Base-by-base conservation (phyloP, 1,139 yeast genomes). In the Williopsis jadinii region DNA sequence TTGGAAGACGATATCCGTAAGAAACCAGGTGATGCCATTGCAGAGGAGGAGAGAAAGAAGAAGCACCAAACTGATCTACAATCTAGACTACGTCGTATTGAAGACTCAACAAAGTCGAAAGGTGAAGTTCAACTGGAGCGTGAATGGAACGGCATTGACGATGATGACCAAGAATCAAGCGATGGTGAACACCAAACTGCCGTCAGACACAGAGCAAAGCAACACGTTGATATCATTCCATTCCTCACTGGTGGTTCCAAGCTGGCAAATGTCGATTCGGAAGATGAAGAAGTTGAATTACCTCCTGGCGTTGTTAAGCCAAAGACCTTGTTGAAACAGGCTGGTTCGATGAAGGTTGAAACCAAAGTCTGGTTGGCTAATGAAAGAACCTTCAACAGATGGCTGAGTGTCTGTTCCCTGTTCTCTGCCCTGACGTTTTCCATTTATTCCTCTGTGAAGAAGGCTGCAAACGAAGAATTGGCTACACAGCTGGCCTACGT, bases 361-460 rank as follows among this genome's bases (percentile, higher is more conserved):
- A 95, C 97, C 30, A 92, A 92, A 62, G 98, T 92, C 32, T 92
- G 98, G 97, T 71, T 92, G 48, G 98, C 98, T 30, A 92, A 92
- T 59, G 98, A 92, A 67, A 84, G 98, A 64, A 92, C 98, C 3
- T 90, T 90, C 66, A 84, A 86, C 69, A 78, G 95, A 63, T 92
- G 98, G 98, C 71, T 92, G 50, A 92, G 84, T 55, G 92, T 90
- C 9, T 84, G 95, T n/a, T 79, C 95, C 0, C 68, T 92, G 57
- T 70, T 92, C 50, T 79, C 95, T n/a, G 81, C 92, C 1, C 68
- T 92, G 55, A 87, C 97, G 0, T 88, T 90, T 58, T 73, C 95
- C 12, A 75, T 92, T 42, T 85, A 85, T 67, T 75, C 80, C 32
- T 80, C 95, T n/a, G 84, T 87, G 12, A 68, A 71, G 47, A 71